These are phyloP conservation scores for Excoecaria cochinchinensis DNA, from an alignment of 345 rosid genomes.

Conservation along the genomic window DNA sequence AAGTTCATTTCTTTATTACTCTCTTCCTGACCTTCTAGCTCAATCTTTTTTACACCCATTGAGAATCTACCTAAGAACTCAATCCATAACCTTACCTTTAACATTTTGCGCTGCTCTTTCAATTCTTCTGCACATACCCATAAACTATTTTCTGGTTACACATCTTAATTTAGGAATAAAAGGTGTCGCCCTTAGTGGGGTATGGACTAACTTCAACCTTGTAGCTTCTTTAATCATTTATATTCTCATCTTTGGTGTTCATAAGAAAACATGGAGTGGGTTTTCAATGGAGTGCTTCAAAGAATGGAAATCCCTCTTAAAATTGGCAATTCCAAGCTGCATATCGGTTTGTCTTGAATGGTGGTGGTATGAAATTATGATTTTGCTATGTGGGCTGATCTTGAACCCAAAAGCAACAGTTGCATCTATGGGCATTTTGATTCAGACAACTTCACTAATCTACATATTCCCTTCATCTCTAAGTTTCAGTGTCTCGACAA, in stretches of 20 bases:
- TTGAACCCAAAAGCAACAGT: slow-evolving; percentile 72
- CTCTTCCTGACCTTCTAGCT: slow-evolving; percentile 79
- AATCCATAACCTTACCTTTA: slow-evolving; percentile 44
- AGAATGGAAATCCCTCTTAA: slow-evolving; percentile 56
- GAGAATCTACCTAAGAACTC: slow-evolving; percentile 74
- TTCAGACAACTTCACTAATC: slow-evolving; percentile 75
- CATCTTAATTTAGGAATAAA: slow-evolving; percentile 58
- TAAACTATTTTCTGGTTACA: slow-evolving; percentile 41
- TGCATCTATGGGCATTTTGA: slow-evolving; percentile 87
- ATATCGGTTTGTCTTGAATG: slow-evolving; percentile 89
- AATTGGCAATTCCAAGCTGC: slow-evolving; percentile 77
- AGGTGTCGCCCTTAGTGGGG: slow-evolving; percentile 77
- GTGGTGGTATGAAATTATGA: slow-evolving; percentile 99
- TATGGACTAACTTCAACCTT: slow-evolving; percentile 65
- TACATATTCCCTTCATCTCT: slow-evolving; percentile 91
- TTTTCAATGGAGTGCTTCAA: slow-evolving; percentile 52
- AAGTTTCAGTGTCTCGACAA: slow-evolving; percentile 68
- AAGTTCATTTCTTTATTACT: slow-evolving; percentile 58
- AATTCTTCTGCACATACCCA: slow-evolving; percentile 26
- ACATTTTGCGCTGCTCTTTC: slow-evolving; percentile 22
- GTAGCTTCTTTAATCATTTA: slow-evolving; percentile 54
- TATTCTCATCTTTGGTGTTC: slow-evolving; percentile 47
- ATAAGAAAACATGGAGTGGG: slow-evolving; percentile 57
- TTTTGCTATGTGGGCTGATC: slow-evolving; percentile 66
- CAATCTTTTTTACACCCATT: slow-evolving; percentile 80